A percentile compares a stretch with the other conserved stretches of the same genome.
These are phyloP conservation scores for Balamuthia mandrillaris DNA, from an alignment of 208 protist species.

Conservation along the genomic window DNA sequence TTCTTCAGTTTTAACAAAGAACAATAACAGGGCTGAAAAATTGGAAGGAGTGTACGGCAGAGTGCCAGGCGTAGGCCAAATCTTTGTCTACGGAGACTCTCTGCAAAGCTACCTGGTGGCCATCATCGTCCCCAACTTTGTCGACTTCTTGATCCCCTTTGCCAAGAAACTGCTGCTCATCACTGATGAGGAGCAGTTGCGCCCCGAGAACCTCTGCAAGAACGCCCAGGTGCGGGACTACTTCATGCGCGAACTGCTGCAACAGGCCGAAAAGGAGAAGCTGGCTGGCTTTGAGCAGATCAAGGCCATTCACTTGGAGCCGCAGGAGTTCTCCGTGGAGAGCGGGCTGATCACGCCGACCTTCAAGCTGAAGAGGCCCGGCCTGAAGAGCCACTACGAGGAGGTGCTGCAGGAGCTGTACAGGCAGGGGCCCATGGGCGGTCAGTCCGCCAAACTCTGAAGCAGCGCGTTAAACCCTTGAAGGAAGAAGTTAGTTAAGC, in stretches of 20 bases:
- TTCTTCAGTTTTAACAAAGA: neutral
- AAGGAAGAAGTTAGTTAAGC: no score
- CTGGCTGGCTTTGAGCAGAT: slow-evolving; percentile 67
- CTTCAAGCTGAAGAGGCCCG: slow-evolving; percentile 70
- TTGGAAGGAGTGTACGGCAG: slow-evolving; percentile 57
- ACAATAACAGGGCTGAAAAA: slow-evolving; percentile 54
- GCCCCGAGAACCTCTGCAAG: slow-evolving; percentile 11
- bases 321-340: slow-evolving; percentile 63
- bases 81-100: slow-evolving; percentile 18
- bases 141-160: neutral
- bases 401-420: no score
- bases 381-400: no score
- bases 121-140: slow-evolving; percentile 67
- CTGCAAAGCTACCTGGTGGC: slow-evolving; percentile 62
- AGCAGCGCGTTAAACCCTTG: no score
- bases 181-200: neutral
- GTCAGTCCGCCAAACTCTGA: no score
- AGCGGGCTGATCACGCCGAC: slow-evolving; percentile 75
- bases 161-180: neutral
- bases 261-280: slow-evolving; percentile 28
- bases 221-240: slow-evolving; percentile 46
- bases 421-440: no score
- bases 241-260: slow-evolving; percentile 25
- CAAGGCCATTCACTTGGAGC: slow-evolving; percentile 55
- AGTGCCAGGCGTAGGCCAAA: slow-evolving; percentile 49